Evolutionary conservation across 2,329 filamentous ascomycete species (phyloP), one percentile per base, ranked within the genome.

Genomic region (Alternaria incomplexa): DNA sequence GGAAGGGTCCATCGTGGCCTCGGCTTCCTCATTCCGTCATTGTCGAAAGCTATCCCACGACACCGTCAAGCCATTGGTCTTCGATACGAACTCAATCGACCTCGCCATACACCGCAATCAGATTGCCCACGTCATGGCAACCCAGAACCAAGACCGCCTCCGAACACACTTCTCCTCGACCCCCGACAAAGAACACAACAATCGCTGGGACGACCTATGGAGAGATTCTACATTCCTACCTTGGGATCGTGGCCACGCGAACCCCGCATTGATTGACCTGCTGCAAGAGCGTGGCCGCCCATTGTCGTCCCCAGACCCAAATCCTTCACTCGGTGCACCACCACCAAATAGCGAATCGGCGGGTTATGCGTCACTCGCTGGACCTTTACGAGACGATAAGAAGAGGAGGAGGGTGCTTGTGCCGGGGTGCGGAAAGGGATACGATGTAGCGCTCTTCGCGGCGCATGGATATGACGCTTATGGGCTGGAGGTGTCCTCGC

Each of bases 401-500:
- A 79, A 26, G 71, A 81, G 78, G 59, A 87, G 86, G 70, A 83
- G 82, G 60, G 93, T 90, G 1, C 83, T 96, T 9, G 90, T 97
- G 0, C 91, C 93, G 0, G 93, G 93, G 6, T 97, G 93, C 79
- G 93, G 93, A 0, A 86, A 87, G 50, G 93, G 93, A 6, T 91
- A 96, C 74, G 93, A 97, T 80, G 91, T 93, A 2, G 83, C 93
- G 10, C 83, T 97, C 40, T 85, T 97, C 47, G 87, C 89, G 53
- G 87, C 88, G 10, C 88, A 90, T 73, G 93, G 93, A 1, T 96
- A 92, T 76, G 90, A 96, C 79, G 88, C 89, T 1, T 89, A 88
- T 72, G 93, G 92, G 0, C 80, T 97, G 2, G 93, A 96, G 75
- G 85, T 87, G 58, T 89, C 89, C 47, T 73, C 82, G 9, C 81